phyloP scores from a whole-genome alignment of 2,329 filamentous ascomycete species.

The Hysterium pulicare region DNA sequence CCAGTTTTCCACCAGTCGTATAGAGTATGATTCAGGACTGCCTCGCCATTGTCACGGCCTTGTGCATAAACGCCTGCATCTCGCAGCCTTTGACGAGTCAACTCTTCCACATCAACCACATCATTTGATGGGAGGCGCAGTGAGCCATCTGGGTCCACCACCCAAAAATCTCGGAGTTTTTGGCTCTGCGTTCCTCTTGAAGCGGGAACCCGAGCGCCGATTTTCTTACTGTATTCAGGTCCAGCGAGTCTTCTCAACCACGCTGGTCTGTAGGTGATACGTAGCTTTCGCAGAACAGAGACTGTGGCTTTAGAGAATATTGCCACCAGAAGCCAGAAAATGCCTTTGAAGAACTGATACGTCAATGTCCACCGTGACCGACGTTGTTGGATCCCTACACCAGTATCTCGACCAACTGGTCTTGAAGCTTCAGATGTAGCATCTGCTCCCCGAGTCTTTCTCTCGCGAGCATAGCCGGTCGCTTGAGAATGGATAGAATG shows the following conservation, averaged over 20 bases:
- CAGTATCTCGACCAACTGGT: constrained; percentile 47
- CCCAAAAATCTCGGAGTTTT: constrained; percentile 43
- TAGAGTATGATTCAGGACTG: constrained; percentile 67
- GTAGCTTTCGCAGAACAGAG: constrained; percentile 55
- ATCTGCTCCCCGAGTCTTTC: constrained; percentile 52
- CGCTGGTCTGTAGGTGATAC: constrained; percentile 59
- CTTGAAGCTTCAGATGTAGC: constrained; percentile 19
- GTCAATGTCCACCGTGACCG: constrained; percentile 75
- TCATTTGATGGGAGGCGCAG: constrained; percentile 57
- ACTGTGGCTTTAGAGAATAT: constrained; percentile 56
- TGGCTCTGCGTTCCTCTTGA: constrained; percentile 38
- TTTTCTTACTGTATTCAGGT: constrained; percentile 29
- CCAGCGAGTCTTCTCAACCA: constrained; percentile 59
- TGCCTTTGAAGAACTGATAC: constrained; percentile 71
- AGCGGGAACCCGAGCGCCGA: constrained; percentile 10
- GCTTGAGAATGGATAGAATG: constrained; percentile 18
- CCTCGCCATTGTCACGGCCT: constrained; percentile 49
- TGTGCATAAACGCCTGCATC: constrained; percentile 28
- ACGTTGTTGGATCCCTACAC: constrained; percentile 75
- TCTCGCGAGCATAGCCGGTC: constrained; percentile 64
- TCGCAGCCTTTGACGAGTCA: constrained; percentile 64
- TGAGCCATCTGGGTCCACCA: constrained; percentile 50
- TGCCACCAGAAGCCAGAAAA: constrained; percentile 62
- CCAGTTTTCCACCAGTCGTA: constrained; percentile 83
- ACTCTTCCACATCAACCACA: constrained; percentile 75